Conservation (phyloP, 208 protist genomes). For the Crithidia fasciculata region DNA sequence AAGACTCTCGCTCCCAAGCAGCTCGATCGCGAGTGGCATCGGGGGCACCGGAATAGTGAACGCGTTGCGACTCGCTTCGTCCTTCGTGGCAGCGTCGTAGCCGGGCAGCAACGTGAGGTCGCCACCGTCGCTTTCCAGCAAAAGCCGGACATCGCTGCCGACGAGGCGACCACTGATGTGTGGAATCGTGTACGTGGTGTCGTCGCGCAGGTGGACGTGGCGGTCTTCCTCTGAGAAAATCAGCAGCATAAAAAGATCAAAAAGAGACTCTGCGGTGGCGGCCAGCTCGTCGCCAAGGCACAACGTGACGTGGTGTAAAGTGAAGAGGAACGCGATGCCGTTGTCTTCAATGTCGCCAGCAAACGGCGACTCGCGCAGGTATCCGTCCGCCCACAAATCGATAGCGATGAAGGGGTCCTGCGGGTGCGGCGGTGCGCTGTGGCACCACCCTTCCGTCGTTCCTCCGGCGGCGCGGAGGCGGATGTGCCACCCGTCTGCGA, state of each 20-base stretch:
- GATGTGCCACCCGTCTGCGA: conserved; percentile 49
- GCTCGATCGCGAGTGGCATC: conserved; percentile 36
- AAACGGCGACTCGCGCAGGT: conserved; percentile 46
- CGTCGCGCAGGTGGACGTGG: conserved; percentile 60
- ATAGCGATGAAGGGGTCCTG: conserved; percentile 30
- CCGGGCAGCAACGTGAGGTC: conserved; percentile 19
- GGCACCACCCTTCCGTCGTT: conserved; percentile 37
- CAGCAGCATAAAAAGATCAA: conserved; percentile 49
- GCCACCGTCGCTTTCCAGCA: conserved; percentile 28
- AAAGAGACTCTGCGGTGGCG: conserved; percentile 40
- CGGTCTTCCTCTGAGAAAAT: conserved; percentile 53
- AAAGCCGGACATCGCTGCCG: conserved; percentile 21
- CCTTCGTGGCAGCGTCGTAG: conserved; percentile 18
- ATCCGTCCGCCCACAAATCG: conserved; percentile 52
- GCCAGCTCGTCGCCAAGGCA: conserved; percentile 45
- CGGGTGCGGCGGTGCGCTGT: conserved; percentile 28
- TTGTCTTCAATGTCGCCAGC: conserved; percentile 43
- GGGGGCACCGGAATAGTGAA: conserved; percentile 19
- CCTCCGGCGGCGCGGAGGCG: conserved; percentile 33
- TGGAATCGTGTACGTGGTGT: conserved; percentile 27
- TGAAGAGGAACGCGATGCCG: conserved; percentile 56
- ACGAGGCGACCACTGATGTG: conserved; percentile 47
- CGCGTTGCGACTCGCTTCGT: conserved; percentile 9
- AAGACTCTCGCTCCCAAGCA: conserved; percentile 35
- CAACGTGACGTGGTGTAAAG: conserved; percentile 34